Evolutionary conservation across 139 green algal species (phyloP), one percentile per base, ranked within the genome.

Genomic region (Micractinium sp.): DNA sequence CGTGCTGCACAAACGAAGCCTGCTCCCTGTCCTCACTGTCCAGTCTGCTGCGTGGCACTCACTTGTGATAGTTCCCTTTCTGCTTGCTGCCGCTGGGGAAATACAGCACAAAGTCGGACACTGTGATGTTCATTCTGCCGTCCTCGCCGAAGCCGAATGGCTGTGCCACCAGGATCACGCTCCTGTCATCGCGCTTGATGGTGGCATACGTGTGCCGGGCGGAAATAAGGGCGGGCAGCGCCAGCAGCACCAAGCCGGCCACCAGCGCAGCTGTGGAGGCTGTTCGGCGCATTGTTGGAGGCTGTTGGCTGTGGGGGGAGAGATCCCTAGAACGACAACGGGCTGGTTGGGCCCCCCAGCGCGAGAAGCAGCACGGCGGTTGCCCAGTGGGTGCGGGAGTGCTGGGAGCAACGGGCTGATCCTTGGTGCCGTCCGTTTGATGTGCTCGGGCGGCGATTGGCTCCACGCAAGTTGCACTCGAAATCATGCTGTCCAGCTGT

Each of bases 111-210:
- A 94, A 94, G 66, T 95, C 81, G 0, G 53, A 83, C 16, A 96
- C 81, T 3, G 82, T 92, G 25, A 96, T 92, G 56, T 95, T 92
- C 27, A 97, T 90, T 7, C 90, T 86, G 2, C 92, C 92, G 76
- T 85, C 89, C 31, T 89, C 63, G 3, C 91, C 90, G 79, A 96
- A 97, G 41, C 95, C 95, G 85, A 96, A 97, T 0, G 93, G 93
- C 18, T 95, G 89, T 38, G 92, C 91, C n/a, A 97, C 71, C 0
- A 94, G 93, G 63, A 97, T 93, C 1, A 97, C 86, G 15, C 75
- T 85, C 20, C 95, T 82, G 53, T 95, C 93, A 69, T 97, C 95
- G 12, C 86, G 91, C 7, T 90, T 61, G 16, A 96, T 85, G 15
- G 73, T 38, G 16, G 89, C 89, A 19, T 80, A 33, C 19, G 85